Evolutionary conservation across 2,329 filamentous ascomycete species (phyloP).

Genomic region (Aureobasidium sp.): DNA sequence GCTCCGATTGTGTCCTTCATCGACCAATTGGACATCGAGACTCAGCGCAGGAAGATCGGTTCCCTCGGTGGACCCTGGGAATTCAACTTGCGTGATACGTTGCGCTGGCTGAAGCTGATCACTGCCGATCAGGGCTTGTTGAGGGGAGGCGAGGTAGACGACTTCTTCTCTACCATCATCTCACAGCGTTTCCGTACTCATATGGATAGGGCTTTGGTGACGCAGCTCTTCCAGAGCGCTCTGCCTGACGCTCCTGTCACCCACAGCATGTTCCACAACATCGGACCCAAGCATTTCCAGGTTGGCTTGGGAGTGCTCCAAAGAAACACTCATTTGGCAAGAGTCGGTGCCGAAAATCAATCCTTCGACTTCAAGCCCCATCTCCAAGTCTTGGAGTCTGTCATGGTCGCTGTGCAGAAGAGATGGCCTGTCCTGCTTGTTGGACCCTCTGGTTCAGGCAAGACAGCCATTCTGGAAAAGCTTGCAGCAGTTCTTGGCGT

Average conservation of each 20-base stretch:
- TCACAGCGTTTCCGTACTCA: constrained; percentile 76
- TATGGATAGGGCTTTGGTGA: constrained; percentile 59
- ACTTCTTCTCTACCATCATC: constrained; percentile 78
- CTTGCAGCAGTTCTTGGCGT: constrained; percentile 74
- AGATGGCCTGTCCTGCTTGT: constrained; percentile 85
- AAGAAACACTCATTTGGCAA: constrained; percentile 41
- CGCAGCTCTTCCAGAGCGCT: constrained; percentile 57
- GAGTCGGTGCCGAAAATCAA: neutral
- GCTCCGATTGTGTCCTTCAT: constrained; percentile 70
- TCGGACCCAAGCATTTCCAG: constrained; percentile 61
- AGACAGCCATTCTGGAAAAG: constrained; percentile 71
- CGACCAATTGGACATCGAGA: constrained; percentile 67
- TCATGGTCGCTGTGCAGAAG: constrained; percentile 80
- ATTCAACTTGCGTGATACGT: constrained; percentile 84
- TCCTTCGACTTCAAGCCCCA: constrained; percentile 31
- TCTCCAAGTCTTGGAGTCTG: constrained; percentile 70
- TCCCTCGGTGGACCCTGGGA: constrained; percentile 76
- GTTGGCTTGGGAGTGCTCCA: constrained; percentile 68
- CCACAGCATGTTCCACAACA: constrained; percentile 62
- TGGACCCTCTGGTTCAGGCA: constrained; percentile 78
- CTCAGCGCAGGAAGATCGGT: constrained; percentile 49
- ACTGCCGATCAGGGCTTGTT: constrained; percentile 56
- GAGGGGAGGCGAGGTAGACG: constrained; percentile 52
- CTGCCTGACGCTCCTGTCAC: constrained; percentile 45
- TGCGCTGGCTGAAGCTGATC: constrained; percentile 76